Evolutionary conservation across 2,329 filamentous ascomycete species (phyloP).

Genomic region (Massarina eburnea): DNA sequence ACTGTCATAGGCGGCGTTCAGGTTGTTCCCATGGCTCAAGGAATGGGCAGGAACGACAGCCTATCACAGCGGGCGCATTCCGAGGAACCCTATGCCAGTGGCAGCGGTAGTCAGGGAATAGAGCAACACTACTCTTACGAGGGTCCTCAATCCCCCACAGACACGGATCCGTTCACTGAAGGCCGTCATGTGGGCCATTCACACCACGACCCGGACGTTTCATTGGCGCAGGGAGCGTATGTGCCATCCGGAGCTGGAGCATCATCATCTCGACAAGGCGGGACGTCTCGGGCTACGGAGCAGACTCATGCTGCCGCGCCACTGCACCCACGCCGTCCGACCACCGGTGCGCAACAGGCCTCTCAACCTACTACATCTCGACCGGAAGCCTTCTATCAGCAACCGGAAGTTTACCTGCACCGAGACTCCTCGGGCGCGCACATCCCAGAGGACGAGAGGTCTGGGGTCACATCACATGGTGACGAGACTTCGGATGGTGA

Average conservation of each 20-base stretch:
- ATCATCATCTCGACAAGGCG: slow-evolving; percentile 19
- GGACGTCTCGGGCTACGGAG: slow-evolving; percentile 19
- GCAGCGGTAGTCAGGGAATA: slow-evolving; percentile 36
- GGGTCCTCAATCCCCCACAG: slow-evolving; percentile 55
- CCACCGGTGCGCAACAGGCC: slow-evolving; percentile 24
- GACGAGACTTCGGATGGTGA: slow-evolving; percentile 40
- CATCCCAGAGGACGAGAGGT: slow-evolving; percentile 38
- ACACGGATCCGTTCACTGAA: slow-evolving; percentile 66
- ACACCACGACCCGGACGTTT: slow-evolving; percentile 34
- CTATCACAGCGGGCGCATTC: slow-evolving; percentile 44
- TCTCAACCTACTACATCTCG: slow-evolving; percentile 28
- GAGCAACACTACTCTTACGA: slow-evolving; percentile 55
- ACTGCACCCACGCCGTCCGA: slow-evolving; percentile 24
- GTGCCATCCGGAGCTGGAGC: slow-evolving; percentile 33
- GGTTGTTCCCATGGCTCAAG: slow-evolving; percentile 88
- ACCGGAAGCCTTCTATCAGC: slow-evolving; percentile 43
- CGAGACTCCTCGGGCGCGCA: slow-evolving; percentile 20
- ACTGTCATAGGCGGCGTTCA: slow-evolving; percentile 91
- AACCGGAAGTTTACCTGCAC: slow-evolving; percentile 41
- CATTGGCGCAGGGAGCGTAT: slow-evolving; percentile 37
- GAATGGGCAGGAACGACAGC: slow-evolving; percentile 58
- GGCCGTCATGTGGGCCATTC: slow-evolving; percentile 20
- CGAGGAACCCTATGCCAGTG: slow-evolving; percentile 34
- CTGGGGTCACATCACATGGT: slow-evolving; percentile 38
- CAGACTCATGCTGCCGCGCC: slow-evolving; percentile 29